A percentile compares a stretch with the other conserved stretches of the same genome.
Conservation (phyloP, 2,329 filamentous ascomycete species). For the Ceratocystis harringtonii region DNA sequence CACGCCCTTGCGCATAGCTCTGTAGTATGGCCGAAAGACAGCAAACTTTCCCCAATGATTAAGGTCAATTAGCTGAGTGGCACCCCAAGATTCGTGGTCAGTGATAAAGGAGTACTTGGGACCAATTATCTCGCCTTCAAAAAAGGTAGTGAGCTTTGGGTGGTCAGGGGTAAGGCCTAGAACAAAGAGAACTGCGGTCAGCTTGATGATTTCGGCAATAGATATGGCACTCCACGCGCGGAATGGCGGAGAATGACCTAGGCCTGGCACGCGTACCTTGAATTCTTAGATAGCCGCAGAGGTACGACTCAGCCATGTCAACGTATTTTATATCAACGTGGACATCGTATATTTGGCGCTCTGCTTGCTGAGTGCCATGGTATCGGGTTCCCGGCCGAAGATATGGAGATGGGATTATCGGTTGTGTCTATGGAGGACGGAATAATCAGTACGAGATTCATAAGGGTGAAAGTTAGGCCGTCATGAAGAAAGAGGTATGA, state of each 20-base stretch:
- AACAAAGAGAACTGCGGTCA: slow-evolving; percentile 11
- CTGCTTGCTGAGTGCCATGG: slow-evolving; percentile 79
- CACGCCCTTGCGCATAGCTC: slow-evolving; percentile 41
- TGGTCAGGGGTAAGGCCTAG: slow-evolving; percentile 86
- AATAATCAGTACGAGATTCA: background rate
- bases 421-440: background rate
- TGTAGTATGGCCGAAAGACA: slow-evolving; percentile 63
- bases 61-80: slow-evolving; percentile 77
- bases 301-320: slow-evolving; percentile 81
- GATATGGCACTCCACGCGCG: background rate
- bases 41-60: slow-evolving; percentile 87
- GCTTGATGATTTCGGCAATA: background rate
- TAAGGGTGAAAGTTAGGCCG: background rate
- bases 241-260: slow-evolving; percentile 8
- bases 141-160: slow-evolving; percentile 94
- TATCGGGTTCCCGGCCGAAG: slow-evolving; percentile 80
- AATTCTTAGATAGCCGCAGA: slow-evolving; percentile 90
- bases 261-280: slow-evolving; percentile 48
- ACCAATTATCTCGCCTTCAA: slow-evolving; percentile 95
- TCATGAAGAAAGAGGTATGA: background rate
- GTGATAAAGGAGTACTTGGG: slow-evolving; percentile 90
- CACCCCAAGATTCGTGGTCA: slow-evolving; percentile 78
- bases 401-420: slow-evolving; percentile 71
- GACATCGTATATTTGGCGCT: slow-evolving; percentile 84
- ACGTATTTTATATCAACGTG: slow-evolving; percentile 96